phyloP scores from a whole-genome alignment of 2,329 filamentous ascomycete species.

The Aureobasidium vineae region DNA sequence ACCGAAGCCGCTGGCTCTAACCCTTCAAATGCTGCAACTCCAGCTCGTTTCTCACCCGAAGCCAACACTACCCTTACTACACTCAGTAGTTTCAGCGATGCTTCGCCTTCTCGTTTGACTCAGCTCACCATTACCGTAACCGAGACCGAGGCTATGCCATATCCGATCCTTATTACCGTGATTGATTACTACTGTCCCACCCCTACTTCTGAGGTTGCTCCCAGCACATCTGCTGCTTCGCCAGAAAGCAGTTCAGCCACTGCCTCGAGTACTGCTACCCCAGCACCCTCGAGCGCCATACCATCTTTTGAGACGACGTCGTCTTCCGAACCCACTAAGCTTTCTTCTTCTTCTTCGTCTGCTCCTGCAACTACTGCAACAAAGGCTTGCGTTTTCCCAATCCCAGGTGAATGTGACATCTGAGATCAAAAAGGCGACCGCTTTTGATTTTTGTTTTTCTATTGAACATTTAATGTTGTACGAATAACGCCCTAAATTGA shows the following conservation, averaged over 20 bases:
- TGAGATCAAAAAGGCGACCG: neutral
- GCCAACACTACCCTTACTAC: neutral
- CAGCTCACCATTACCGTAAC: neutral
- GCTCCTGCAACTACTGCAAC: neutral
- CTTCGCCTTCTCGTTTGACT: neutral
- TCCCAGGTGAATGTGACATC: constrained; percentile 1
- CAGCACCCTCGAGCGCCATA: neutral
- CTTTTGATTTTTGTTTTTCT: neutral
- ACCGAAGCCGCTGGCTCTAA: neutral
- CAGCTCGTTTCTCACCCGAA: neutral
- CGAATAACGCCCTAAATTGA: neutral
- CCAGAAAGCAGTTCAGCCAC: neutral
- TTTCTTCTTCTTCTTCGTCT: neutral
- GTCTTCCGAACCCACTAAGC: neutral
- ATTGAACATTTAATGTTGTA: neutral
- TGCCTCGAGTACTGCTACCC: neutral
- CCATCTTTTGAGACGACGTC: neutral
- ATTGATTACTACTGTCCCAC: neutral
- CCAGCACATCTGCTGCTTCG: neutral
- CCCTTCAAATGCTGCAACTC: constrained; percentile 3
- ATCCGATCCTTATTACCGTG: neutral
- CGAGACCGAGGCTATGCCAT: neutral
- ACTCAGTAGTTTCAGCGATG: constrained; percentile 15
- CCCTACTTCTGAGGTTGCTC: neutral
- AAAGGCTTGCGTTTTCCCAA: constrained; percentile 1